Evolutionary conservation across 1,284 basidiomycete genomes (phyloP).

Genomic region (Caloboletus inedulis): DNA sequence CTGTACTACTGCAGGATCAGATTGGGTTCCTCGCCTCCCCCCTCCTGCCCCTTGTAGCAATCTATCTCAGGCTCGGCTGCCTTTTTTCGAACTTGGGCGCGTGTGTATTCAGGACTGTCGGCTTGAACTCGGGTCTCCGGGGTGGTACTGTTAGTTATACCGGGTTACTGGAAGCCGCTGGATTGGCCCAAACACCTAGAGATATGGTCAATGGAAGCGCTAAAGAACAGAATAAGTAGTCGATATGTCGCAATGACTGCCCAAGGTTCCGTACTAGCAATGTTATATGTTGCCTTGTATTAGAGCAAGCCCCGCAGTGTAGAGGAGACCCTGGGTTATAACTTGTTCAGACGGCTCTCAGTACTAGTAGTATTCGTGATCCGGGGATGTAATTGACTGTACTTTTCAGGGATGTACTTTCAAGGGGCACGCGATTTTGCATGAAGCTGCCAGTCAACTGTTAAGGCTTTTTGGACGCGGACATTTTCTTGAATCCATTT

Average conservation of each 20-base stretch:
- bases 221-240: slow-evolving; percentile 15
- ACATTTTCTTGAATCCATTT: not conserved
- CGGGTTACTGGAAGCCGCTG: slow-evolving; percentile 26
- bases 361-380: too few relatives aligned
- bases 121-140: slow-evolving; percentile 24
- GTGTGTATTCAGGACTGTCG: slow-evolving; percentile 35
- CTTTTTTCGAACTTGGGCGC: slow-evolving; percentile 45
- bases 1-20: slow-evolving; percentile 41
- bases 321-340: too few relatives aligned
- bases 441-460: not conserved
- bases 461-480: not conserved
- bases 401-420: too few relatives aligned
- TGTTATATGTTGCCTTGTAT: not conserved
- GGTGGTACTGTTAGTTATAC: slow-evolving; percentile 20
- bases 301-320: not conserved
- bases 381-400: too few relatives aligned
- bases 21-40: slow-evolving; percentile 49
- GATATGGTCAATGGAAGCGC: slow-evolving; percentile 12
- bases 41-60: slow-evolving; percentile 41
- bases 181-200: slow-evolving; percentile 6
- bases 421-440: not conserved
- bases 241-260: not conserved
- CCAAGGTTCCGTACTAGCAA: not conserved
- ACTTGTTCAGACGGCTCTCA: not conserved
- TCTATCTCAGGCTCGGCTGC: slow-evolving; percentile 39